Evolutionary conservation across 2,329 filamentous ascomycete genomes (phyloP), one percentile per base, ranked within the genome.

Genomic region (Hypoxylon sp.): DNA sequence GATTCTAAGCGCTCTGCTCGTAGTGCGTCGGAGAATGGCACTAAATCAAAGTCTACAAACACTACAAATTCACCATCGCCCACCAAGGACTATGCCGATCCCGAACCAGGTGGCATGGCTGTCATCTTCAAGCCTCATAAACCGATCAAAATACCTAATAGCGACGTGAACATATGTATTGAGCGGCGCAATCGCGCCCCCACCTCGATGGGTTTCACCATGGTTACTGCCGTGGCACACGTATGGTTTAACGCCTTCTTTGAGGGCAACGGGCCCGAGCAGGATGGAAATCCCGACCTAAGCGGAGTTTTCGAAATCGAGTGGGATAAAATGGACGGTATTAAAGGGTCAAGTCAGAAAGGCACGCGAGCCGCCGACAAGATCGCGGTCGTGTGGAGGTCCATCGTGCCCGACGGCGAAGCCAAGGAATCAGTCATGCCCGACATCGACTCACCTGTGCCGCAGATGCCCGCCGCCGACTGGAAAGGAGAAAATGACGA

Each of bases 221-320:
- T 98, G 90, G 94, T 98, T 2, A 97, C 95, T 0, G 91, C 95
- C 0, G 91, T 98, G 8, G 95, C 95, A 0, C 95, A 98, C 76
- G 93, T 97, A 14, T 99, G 96, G 96, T 97, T 98, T 84, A 99
- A 99, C 77, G 85, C 90, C 1, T 98, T 90, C 80, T 98, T 98
- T 75, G 96, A 98, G 81, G 94, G 95, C 49, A 83, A 88, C 20
- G 92, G 92, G 0, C 90, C 91, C 0, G 92, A 94, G 76, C 85
- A 90, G 46, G 80, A 83, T 30, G 93, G 92, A 25, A 82, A 84
- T 14, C 85, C 93, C 0, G 86, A 92, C 54, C 86, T 90, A 48
- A 92, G 87, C 8, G 95, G 88, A 10, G 82, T 89, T 2, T 89
- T 89, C 55, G 80, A 82, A 64, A 86, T 89, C 30, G 85, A 85